Percentiles rank a stretch among this genome's conserved stretches.
These are phyloP conservation scores for Gnomoniopsis smithogilvyi DNA, from an alignment of 2,329 filamentous ascomycete genomes.

Conservation along the genomic window DNA sequence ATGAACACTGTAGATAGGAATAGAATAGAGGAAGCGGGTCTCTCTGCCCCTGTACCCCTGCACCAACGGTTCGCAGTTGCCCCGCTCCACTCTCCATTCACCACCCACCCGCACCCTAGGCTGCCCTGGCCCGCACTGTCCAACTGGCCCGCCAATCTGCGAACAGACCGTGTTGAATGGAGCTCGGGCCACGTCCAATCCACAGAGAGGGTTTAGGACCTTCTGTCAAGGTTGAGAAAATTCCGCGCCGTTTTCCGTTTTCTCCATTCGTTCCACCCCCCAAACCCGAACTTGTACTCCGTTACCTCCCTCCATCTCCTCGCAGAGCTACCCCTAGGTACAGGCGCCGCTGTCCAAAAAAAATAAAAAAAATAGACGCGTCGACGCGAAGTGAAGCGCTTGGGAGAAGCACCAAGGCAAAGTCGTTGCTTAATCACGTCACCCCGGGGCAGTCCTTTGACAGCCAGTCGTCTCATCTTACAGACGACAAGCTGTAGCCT, in stretches of 20 bases:
- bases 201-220: not conserved
- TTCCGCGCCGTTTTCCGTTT: slow-evolving; percentile 9
- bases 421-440: too few species aligned
- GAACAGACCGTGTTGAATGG: not conserved
- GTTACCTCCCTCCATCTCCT: slow-evolving; percentile 5
- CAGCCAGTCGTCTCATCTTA: not conserved
- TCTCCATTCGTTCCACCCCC: not conserved
- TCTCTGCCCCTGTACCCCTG: not conserved
- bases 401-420: not conserved
- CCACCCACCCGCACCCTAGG: too few species aligned
- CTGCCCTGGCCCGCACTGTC: too few species aligned
- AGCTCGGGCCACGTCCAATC: not conserved
- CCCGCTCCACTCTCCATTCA: not conserved
- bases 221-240: slow-evolving; percentile 8
- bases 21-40: not conserved
- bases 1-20: too few species aligned
- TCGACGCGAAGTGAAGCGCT: not conserved
- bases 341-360: not conserved
- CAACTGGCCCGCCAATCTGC: too few species aligned
- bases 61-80: not conserved
- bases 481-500: not conserved
- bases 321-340: not conserved
- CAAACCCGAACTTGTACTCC: slow-evolving; percentile 2
- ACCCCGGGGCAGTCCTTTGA: too few species aligned
- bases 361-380: not conserved